These are phyloP conservation scores for Avena atlantica DNA, from an alignment of 176 grass and related monocot genomes.

Conservation along the genomic window DNA sequence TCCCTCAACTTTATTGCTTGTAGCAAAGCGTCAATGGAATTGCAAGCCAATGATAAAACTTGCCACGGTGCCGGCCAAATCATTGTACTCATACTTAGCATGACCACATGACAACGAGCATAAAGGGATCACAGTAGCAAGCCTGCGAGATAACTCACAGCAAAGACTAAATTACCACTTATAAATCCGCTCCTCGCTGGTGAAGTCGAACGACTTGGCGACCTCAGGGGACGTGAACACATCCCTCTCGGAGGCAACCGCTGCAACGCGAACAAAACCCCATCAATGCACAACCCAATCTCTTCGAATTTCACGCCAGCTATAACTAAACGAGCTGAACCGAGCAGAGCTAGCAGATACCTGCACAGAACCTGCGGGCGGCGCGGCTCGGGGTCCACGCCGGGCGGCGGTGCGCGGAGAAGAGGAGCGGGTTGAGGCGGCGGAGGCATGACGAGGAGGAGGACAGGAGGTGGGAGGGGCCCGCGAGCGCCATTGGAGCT, in stretches of 20 bases:
- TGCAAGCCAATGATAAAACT: neutral
- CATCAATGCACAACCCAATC: constrained; percentile 12
- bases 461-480: constrained; percentile 55
- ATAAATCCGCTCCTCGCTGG: constrained; percentile 90
- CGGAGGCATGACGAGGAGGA: constrained; percentile 62
- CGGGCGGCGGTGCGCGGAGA: constrained; percentile 50
- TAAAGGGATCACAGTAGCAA: constrained; percentile 3
- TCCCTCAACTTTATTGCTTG: neutral
- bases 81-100: neutral
- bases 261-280: constrained; percentile 38
- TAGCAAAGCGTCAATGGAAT: neutral
- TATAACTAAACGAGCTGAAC: neutral
- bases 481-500: constrained; percentile 72
- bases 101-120: neutral
- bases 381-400: constrained; percentile 47
- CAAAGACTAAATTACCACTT: constrained; percentile 66
- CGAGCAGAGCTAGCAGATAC: constrained; percentile 17
- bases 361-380: constrained; percentile 72
- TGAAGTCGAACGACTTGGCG: constrained; percentile 88
- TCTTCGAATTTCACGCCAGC: neutral
- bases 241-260: constrained; percentile 62
- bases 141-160: neutral
- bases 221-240: constrained; percentile 87
- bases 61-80: neutral
- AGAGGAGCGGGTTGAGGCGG: constrained; percentile 66